Percentiles rank a stretch among this genome's conserved stretches.
These are phyloP conservation scores for Brasilioporus rufonigricans DNA, from an alignment of 768 basidiomycete species.

Conservation along the genomic window DNA sequence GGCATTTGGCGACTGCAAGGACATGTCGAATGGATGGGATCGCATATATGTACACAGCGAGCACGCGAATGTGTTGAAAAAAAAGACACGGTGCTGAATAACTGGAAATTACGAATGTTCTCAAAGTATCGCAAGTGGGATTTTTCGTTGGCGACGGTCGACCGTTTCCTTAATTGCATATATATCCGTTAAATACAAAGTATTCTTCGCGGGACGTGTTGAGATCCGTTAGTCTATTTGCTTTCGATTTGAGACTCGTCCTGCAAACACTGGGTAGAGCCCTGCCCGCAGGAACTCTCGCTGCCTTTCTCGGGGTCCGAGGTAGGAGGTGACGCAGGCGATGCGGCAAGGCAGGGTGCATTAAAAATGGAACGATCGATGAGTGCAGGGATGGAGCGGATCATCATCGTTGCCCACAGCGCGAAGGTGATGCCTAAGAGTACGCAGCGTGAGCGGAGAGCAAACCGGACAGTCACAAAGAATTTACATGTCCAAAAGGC, in stretches of 20 bases:
- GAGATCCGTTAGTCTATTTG: neutral
- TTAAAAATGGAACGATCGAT: constrained; percentile 47
- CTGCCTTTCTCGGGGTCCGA: constrained; percentile 5
- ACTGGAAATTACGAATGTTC: neutral
- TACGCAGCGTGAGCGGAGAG: neutral
- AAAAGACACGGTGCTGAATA: neutral
- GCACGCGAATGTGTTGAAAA: no score
- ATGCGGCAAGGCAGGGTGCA: constrained; percentile 40
- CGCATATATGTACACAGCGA: no score
- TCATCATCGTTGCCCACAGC: constrained; percentile 42
- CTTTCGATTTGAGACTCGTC: neutral
- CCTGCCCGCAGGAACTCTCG: neutral
- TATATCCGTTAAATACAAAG: neutral
- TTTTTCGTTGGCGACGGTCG: neutral
- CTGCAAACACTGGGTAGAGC: neutral
- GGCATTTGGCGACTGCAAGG: neutral
- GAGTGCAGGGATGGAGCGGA: constrained; percentile 43
- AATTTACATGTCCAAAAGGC: constrained; percentile 50
- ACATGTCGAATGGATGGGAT: neutral
- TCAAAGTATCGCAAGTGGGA: neutral
- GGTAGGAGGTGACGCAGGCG: neutral
- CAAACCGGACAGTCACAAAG: neutral
- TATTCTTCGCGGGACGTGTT: neutral
- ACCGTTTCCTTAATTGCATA: neutral
- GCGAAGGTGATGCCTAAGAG: constrained; percentile 39